A percentile compares a stretch with the other conserved stretches of the same genome.
Conservation (phyloP, 768 basidiomycete genomes). For the Dacryopinax spathularia region DNA sequence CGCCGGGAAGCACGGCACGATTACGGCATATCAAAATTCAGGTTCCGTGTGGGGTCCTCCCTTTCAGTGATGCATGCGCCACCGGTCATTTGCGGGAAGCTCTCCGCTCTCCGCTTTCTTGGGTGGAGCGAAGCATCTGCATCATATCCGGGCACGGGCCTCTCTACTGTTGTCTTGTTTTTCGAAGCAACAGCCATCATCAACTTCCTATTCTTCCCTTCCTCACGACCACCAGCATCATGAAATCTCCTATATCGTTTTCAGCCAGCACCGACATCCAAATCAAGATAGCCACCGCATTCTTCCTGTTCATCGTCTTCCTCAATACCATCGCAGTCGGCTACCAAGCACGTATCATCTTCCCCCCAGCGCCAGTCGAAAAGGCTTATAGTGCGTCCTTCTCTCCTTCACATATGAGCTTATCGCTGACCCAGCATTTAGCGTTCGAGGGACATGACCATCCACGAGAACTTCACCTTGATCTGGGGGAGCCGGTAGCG, state of each 20-base stretch:
- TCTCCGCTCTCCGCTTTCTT: too few species aligned
- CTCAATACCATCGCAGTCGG: conserved; percentile 20
- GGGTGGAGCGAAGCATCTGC: too few species aligned
- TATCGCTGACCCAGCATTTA: not conserved
- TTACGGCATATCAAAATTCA: too few species aligned
- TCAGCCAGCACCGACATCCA: not conserved
- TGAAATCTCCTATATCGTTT: not conserved
- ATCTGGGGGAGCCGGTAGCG: conserved; percentile 20
- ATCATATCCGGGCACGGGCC: too few species aligned
- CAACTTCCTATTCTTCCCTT: too few species aligned
- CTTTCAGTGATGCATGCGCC: too few species aligned
- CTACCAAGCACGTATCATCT: conserved; percentile 15
- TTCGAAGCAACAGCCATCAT: too few species aligned
- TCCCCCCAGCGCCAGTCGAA: conserved; percentile 8
- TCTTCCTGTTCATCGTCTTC: conserved; percentile 25
- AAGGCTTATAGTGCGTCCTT: conserved; percentile 24
- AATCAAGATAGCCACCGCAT: conserved; percentile 14
- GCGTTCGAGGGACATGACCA: not conserved
- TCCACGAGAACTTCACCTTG: conserved; percentile 19
- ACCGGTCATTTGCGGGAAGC: too few species aligned
- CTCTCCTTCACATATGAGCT: conserved; percentile 25
- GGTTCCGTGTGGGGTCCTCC: too few species aligned
- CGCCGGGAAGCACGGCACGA: too few species aligned
- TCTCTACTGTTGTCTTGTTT: too few species aligned
- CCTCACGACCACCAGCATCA: not conserved